Evolutionary conservation across 108 stramenopile genomes (phyloP).

Genomic region (Halocafeteria seosinensis): DNA sequence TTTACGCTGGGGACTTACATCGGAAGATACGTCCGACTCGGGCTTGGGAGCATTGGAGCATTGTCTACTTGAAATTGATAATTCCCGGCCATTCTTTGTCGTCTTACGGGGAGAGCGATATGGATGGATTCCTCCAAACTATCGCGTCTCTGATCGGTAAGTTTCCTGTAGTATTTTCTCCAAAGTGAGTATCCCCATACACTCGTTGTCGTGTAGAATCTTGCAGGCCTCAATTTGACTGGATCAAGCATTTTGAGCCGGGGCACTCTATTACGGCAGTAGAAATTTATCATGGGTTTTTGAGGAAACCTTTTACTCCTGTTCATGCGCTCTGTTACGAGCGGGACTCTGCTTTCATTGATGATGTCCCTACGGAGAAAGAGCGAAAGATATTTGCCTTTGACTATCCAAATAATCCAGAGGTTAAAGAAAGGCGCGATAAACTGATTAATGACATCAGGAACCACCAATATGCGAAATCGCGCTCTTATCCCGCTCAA

Average conservation of each 20-base stretch:
- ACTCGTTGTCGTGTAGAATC: no score
- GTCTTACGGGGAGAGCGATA: conserved; percentile 9
- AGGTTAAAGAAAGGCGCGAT: neutral
- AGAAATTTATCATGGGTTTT: neutral
- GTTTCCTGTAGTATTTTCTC: no score
- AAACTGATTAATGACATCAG: neutral
- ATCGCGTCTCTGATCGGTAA: neutral
- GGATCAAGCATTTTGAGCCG: neutral
- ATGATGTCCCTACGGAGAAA: neutral
- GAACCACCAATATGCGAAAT: neutral
- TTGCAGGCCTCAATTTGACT: no score
- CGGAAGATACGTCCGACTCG: conserved; percentile 4
- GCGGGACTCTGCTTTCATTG: neutral
- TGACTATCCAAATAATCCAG: neutral
- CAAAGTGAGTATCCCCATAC: no score
- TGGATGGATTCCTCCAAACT: conserved; percentile 4
- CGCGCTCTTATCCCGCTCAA: neutral
- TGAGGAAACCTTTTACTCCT: neutral
- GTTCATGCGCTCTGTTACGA: neutral
- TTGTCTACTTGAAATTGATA: conserved; percentile 12
- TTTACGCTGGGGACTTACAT: conserved; percentile 15
- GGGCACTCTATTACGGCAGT: neutral
- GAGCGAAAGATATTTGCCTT: neutral
- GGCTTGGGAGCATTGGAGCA: conserved; percentile 6
- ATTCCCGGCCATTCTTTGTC: conserved; percentile 8